A percentile compares a stretch with the other conserved stretches of the same genome.
Conservation (phyloP, 768 basidiomycete genomes). For the Termitomyces sp. region DNA sequence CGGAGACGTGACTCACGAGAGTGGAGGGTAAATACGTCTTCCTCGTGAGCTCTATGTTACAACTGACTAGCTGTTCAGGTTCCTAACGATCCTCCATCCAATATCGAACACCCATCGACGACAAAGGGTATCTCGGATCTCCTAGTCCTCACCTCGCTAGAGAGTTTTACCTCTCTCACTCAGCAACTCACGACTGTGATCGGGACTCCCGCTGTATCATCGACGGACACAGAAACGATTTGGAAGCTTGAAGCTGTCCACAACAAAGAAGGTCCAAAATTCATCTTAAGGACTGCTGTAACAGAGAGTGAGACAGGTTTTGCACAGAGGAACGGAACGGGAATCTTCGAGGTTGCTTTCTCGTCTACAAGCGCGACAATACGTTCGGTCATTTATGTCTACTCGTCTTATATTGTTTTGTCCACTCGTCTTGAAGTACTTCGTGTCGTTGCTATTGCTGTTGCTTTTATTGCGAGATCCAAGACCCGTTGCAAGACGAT, state of each 20-base stretch:
- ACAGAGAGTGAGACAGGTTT: conserved; percentile 29
- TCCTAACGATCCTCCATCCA: conserved; percentile 38
- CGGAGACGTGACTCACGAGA: conserved; percentile 59
- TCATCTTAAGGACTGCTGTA: conserved; percentile 31
- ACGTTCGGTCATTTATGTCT: too few species aligned
- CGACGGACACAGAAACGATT: conserved; percentile 16
- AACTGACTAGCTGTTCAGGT: conserved; percentile 29
- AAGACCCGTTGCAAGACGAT: not conserved
- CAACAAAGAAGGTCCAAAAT: conserved; percentile 8
- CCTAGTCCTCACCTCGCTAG: conserved; percentile 29
- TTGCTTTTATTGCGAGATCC: not conserved
- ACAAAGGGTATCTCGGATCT: conserved; percentile 46
- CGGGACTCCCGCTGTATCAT: conserved; percentile 30
- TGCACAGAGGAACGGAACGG: conserved; percentile 21
- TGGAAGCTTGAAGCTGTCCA: conserved; percentile 40
- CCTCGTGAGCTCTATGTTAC: not conserved
- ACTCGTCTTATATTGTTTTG: too few species aligned
- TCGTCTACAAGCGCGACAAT: too few species aligned
- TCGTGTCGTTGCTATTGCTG: not conserved
- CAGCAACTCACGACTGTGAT: conserved; percentile 43
- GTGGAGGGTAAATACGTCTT: conserved; percentile 42
- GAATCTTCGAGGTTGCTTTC: conserved; percentile 53
- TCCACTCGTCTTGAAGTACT: too few species aligned
- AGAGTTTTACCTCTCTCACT: conserved; percentile 23
- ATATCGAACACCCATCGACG: conserved; percentile 43